Evolutionary conservation across 768 basidiomycete species (phyloP), one percentile per base, ranked within the genome.

Genomic region (Naganishia vishniacii): DNA sequence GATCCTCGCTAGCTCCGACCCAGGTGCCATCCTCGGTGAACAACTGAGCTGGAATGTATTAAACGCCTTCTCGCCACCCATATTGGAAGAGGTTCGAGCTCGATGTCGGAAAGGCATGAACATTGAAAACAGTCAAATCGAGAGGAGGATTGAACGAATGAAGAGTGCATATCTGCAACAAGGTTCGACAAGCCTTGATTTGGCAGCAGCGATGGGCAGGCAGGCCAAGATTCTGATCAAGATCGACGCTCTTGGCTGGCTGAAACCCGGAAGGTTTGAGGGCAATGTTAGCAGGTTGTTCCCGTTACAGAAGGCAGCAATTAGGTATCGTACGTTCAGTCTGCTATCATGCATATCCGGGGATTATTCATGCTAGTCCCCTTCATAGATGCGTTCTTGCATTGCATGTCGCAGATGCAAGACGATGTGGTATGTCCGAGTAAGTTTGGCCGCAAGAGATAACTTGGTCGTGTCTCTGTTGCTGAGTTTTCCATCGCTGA

Each of bases 91-190:
- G 11, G 48, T 49, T 11, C 48, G 48, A 29, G 48, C 48, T 23
- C 25, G 28, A 49, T 49, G 48, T n/a, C 48, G 29, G 32, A 25
- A 49, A 49, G 48, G 26, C 28, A 49, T 49, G 48, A 49, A 49
- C 18, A n/a, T 49, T n/a, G 48, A 31, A 31, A 29, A 49, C 48
- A 49, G 48, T n/a, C 48, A 49, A 49, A 13, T 49, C 48, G 29
- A 49, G 3, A 29, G 2, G 25, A 25, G 48, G 4, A 49, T 49
- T 18, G 13, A 28, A 29, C 29, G 48, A 12, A 49, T 49, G 28
- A 25, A 49, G 48, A 5, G 25, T 11, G 26, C 48, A 31, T 49
- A 49, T 31, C 16, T 13, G n/a, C 20, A 26, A 8, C 4, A 25
- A 31, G 29, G 29, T 31, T 31, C 48, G 48, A 31, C 28, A 16